A percentile compares a stretch with the other conserved stretches of the same genome.
These are phyloP conservation scores for Skeletonema potamos DNA, from an alignment of 108 stramenopile genomes.

Conservation along the genomic window DNA sequence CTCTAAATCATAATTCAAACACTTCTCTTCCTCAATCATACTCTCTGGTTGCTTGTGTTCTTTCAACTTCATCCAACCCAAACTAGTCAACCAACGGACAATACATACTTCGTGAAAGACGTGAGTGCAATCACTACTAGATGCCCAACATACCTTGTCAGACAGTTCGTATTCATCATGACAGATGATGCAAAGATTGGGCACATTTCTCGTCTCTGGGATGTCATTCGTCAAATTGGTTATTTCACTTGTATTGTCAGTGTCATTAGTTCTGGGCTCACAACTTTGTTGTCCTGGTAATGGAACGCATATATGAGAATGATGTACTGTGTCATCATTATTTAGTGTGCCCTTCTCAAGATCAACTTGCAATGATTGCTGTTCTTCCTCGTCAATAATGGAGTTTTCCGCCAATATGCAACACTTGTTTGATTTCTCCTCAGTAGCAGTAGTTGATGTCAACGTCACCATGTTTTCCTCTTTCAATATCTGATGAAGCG, in stretches of 20 bases:
- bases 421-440: background rate
- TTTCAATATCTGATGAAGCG: background rate
- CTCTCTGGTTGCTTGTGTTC: slow-evolving; percentile 24
- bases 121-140: slow-evolving; percentile 49
- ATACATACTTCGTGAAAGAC: slow-evolving; percentile 53
- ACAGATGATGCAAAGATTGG: slow-evolving; percentile 68
- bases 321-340: background rate
- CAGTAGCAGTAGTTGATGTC: background rate
- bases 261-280: background rate
- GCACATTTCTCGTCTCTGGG: slow-evolving; percentile 31
- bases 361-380: background rate
- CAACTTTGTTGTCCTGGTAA: background rate
- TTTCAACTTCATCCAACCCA: slow-evolving; percentile 43
- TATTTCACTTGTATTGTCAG: background rate
- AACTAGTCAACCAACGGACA: slow-evolving; percentile 38
- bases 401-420: background rate
- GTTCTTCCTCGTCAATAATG: background rate
- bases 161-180: slow-evolving; percentile 41
- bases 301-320: background rate
- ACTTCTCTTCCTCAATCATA: slow-evolving; percentile 27
- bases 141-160: slow-evolving; percentile 60
- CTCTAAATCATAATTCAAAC: slow-evolving; percentile 46
- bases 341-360: background rate
- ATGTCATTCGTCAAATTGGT: background rate
- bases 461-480: background rate